Conservation (phyloP, 169 alveolate species). For the Perkinsus olseni region DNA sequence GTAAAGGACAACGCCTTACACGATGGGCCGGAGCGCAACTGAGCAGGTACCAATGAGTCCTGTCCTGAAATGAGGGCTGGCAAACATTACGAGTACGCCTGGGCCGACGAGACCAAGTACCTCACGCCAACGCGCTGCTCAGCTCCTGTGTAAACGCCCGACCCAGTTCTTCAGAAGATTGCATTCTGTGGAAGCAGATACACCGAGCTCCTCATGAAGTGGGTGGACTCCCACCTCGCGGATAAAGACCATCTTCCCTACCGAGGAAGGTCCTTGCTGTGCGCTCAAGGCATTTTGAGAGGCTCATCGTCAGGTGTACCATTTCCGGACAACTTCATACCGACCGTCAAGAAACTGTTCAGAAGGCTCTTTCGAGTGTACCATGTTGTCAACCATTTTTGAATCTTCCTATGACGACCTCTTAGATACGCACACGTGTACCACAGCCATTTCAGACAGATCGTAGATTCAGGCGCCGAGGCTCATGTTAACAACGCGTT, state of each 20-base stretch:
- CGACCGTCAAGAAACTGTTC: conserved; percentile 64
- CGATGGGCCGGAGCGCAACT: no score
- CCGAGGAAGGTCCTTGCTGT: background rate
- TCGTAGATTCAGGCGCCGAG: conserved; percentile 63
- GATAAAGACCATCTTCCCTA: conserved; percentile 67
- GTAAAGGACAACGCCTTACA: conserved; percentile 19
- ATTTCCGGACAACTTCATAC: conserved; percentile 61
- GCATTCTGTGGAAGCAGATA: no score
- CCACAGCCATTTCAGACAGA: conserved; percentile 72
- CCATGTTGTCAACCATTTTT: background rate
- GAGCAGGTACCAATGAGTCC: conserved; percentile 46
- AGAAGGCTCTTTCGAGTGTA: conserved; percentile 68
- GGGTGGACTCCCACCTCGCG: conserved; percentile 75
- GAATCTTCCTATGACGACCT: background rate
- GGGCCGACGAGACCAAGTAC: conserved; percentile 70
- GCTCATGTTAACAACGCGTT: conserved; percentile 72
- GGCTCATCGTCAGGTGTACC: conserved; percentile 54
- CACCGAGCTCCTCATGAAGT: conserved; percentile 71
- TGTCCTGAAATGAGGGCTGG: conserved; percentile 80
- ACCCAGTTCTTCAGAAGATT: no score
- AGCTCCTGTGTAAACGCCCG: conserved; percentile 52
- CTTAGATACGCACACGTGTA: conserved; percentile 65
- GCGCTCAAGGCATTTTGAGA: background rate
- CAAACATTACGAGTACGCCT: conserved; percentile 71
- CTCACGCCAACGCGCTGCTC: background rate